Evolutionary conservation across 2,329 filamentous ascomycete species (phyloP), one percentile per base, ranked within the genome.

Genomic region (Fusarium veterinarium): DNA sequence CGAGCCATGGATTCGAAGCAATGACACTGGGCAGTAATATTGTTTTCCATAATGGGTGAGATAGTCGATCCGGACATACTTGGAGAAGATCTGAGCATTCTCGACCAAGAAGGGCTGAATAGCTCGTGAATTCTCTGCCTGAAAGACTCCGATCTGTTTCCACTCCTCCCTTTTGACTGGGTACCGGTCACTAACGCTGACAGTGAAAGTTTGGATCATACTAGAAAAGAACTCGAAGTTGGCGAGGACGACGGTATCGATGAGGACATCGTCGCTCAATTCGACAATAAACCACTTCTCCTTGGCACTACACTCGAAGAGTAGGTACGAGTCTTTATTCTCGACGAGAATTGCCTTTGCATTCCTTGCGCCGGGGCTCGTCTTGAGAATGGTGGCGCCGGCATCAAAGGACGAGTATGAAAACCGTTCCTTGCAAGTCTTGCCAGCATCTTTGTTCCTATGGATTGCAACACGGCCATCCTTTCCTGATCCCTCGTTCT

Each of bases 181-280:
- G 81, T 98, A 98, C 63, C 94, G 91, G 83, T 98, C 96, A 64
- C 95, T 97, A 52, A 98, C 95, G 79, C 94, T 97, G 75, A 98
- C 91, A 57, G 93, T 89, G 81, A 99, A 98, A 52, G 91, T 93
- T 59, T 95, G 92, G 76, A 98, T 93, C 88, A 97, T 98, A 79
- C 95, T 98, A 61, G 95, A 97, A 85, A 99, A 99, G 85, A 99
- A 99, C 81, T 99, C 96, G 77, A 97, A 99, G 80, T 99, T 99
- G 69, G 95, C 96, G 60, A 99, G 87, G n/a, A 98, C 96, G 44
- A 99, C 87, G 1, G 96, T 99, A 80, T 99, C 96, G 65, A 99
- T 93, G 48, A 97, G 87, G 63, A 92, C 90, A 63, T 91, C 90
- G 78, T 97, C 94, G 81, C 94, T 98, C 35, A 99, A 87, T 83